Conservation (phyloP, 345 rosid genomes). For the Rhizophora apiculata region DNA sequence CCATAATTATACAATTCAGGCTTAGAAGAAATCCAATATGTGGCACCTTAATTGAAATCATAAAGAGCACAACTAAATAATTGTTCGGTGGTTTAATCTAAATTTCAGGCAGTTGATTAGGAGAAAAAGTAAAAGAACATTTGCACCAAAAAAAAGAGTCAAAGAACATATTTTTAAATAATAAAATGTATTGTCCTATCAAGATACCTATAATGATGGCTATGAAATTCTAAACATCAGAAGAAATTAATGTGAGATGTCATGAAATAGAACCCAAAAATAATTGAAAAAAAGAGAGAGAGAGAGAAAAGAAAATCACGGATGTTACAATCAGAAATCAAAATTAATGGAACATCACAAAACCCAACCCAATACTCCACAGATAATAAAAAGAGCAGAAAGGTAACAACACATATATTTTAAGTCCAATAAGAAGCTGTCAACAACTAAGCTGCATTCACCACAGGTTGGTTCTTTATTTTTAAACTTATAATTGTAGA, state of each 20-base stretch:
- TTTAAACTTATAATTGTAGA: no score
- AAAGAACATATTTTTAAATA: background rate
- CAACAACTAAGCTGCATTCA: conserved; percentile 10
- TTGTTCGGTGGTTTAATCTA: background rate
- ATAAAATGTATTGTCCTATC: background rate
- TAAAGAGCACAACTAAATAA: no score
- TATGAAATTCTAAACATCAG: background rate
- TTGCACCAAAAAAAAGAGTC: background rate
- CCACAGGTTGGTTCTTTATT: background rate
- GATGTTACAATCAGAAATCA: background rate
- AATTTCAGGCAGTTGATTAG: background rate
- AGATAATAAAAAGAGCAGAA: background rate
- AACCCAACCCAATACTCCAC: conserved; percentile 1
- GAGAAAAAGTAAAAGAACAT: background rate
- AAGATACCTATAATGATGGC: conserved; percentile 17
- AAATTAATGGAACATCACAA: background rate
- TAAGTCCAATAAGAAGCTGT: conserved; percentile 5
- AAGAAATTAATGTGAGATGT: conserved; percentile 2
- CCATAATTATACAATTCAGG: background rate
- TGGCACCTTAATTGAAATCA: background rate
- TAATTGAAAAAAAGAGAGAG: no score
- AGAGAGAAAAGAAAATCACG: no score
- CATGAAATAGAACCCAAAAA: background rate
- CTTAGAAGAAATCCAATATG: conserved; percentile 3
- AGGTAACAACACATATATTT: background rate